Conservation (phyloP, 768 basidiomycete genomes). For the Boletales sp. region DNA sequence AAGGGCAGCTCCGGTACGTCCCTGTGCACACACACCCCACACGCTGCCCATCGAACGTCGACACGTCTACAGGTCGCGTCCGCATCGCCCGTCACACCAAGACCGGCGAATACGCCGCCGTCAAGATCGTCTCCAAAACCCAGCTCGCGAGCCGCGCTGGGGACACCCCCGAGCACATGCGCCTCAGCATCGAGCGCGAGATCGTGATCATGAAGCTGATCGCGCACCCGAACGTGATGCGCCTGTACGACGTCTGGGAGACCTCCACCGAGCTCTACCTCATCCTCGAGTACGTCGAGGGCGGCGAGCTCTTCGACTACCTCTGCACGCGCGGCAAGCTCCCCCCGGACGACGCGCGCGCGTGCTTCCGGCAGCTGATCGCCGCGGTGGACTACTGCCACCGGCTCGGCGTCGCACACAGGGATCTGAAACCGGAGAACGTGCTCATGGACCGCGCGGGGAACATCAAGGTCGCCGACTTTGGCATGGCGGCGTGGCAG, state of each 20-base stretch:
- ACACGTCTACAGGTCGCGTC: slow-evolving; percentile 65
- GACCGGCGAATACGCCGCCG: slow-evolving; percentile 85
- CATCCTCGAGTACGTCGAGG: slow-evolving; percentile 92
- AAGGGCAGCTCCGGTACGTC: slow-evolving; percentile 71
- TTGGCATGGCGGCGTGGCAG: slow-evolving; percentile 98
- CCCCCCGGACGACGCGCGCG: slow-evolving; percentile 65
- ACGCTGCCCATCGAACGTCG: not conserved
- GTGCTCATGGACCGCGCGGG: slow-evolving; percentile 77
- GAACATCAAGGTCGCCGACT: slow-evolving; percentile 94
- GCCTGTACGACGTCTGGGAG: slow-evolving; percentile 96
- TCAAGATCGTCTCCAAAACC: slow-evolving; percentile 90
- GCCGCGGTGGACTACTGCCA: slow-evolving; percentile 90
- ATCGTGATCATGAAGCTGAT: slow-evolving; percentile 98
- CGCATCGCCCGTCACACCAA: slow-evolving; percentile 84
- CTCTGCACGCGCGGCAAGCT: slow-evolving; percentile 77
- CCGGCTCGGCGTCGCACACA: slow-evolving; percentile 90
- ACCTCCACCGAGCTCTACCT: slow-evolving; percentile 85
- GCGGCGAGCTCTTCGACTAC: slow-evolving; percentile 93
- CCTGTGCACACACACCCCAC: not conserved
- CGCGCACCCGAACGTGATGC: slow-evolving; percentile 92
- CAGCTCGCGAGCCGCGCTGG: slow-evolving; percentile 59
- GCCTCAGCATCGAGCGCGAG: slow-evolving; percentile 84
- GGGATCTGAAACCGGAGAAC: slow-evolving; percentile 95
- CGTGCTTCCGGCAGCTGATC: slow-evolving; percentile 93
- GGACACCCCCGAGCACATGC: slow-evolving; percentile 72